Base-by-base conservation (phyloP, 2,329 filamentous ascomycete species). In the Zasmidium citrigriseum region DNA sequence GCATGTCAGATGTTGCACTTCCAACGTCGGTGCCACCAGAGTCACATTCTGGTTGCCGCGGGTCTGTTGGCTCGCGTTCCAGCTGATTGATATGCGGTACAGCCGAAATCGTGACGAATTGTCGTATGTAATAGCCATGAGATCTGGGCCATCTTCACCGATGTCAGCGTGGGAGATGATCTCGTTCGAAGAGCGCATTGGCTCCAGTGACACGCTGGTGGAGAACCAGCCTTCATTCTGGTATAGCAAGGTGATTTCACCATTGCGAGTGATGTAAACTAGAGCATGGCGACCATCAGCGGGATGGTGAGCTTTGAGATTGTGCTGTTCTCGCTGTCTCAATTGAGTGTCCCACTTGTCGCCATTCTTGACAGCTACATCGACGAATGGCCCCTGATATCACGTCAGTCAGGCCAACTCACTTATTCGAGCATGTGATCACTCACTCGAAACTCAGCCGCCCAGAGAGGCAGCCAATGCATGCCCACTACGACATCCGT, bases 401-500 rank as follows among this genome's bases (percentile, higher is more conserved):
- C 2, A 58, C 27, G 14, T 34, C 27, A 38, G 45, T 44, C 16
- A 27, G 38, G 27, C 24, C 5, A 22, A 11, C 11, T 50, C 18
- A 2, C 11, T 1, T 29, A 22, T 20, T 41, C 38, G 34, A 14
- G 24, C 18, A 54, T 46, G 45, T 34, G 24, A n/a, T 23, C 21
- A 61, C 68, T 63, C 55, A 73, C 70, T 47, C 62, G 64, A 48
- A 68, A 67, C 47, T 73, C 71, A 23, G 61, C 60, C 1, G 68
- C 77, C 34, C 74, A 73, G 16, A 79, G 70, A 16, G 76, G 72
- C 55, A 98, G 79, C 54, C 95, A 99, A 75, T 91, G 89, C 72
- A 91, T 84, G 2, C 93, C 95, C 5, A 96, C 90, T 4, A 96
- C 80, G 51, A 87, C 85, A 64, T 89, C 86, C 38, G 90, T 80